Conservation (phyloP, 495 filamentous ascomycete species). For the Penicillium atrosanguineum region DNA sequence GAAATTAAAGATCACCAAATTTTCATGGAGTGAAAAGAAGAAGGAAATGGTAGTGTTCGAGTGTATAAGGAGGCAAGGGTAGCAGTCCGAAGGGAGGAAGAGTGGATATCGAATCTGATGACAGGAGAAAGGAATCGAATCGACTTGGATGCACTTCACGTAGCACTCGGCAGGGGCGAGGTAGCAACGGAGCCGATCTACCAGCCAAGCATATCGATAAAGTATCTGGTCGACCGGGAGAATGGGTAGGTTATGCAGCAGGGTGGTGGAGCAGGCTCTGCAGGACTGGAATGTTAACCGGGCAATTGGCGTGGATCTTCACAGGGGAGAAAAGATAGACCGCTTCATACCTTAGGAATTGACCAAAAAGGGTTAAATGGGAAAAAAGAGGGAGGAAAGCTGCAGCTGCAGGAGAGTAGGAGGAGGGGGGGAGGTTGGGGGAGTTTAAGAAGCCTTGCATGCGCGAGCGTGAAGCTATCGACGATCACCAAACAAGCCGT, state of each 20-base stretch:
- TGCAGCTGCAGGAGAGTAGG: conserved; percentile 13
- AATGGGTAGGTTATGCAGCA: conserved; percentile 27
- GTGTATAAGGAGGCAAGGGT: conserved; percentile 10
- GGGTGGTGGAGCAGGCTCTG: conserved; percentile 19
- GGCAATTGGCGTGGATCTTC: conserved; percentile 4
- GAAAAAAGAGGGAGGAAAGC: conserved; percentile 7
- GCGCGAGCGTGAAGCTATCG: conserved; percentile 34
- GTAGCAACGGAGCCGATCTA: conserved; percentile 12
- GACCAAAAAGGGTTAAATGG: not conserved
- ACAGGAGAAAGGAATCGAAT: conserved; percentile 6
- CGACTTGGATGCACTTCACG: conserved; percentile 14
- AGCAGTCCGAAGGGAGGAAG: not conserved
- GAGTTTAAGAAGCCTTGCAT: conserved; percentile 40
- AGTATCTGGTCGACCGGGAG: conserved; percentile 29
- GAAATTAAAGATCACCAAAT: not conserved
- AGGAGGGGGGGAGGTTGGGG: conserved; percentile 19
- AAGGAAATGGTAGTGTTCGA: not conserved
- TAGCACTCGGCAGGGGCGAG: conserved; percentile 10
- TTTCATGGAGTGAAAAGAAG: not conserved
- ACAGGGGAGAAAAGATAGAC: conserved; percentile 6
- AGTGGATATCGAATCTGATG: conserved; percentile 1
- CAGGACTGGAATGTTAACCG: conserved; percentile 29
- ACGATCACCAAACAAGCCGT: conserved; percentile 40
- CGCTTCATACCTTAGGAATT: conserved; percentile 12
- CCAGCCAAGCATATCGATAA: conserved; percentile 16